Base-by-base conservation (phyloP, 208 protist genomes). In the Crithidia bombi region DNA sequence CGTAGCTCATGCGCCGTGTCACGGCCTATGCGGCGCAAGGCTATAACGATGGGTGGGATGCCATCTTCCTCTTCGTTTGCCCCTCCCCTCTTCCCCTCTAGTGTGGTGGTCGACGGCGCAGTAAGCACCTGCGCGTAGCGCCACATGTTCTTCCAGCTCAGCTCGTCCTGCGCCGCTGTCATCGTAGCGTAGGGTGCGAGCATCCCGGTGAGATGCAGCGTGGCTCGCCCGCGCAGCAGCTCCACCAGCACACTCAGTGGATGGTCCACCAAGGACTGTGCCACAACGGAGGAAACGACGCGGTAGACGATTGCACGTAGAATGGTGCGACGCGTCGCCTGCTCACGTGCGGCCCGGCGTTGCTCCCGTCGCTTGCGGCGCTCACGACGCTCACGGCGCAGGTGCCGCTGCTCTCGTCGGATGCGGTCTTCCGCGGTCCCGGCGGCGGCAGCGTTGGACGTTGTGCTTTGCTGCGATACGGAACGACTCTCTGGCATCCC, bases 291-390 rank as follows among this genome's bases (percentile, higher is more conserved):
- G 17, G 76, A 81, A 0, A 75, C 58, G 5, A 96, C 81, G 30
- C 91, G 91, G 71, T 90, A 96, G 14, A 86, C 65, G 51, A 96
- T 93, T 28, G 85, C 83, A 10, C 91, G 87, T 33, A 92, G 54
- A n/a, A 94, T 78, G 46, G 69, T 64, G 25, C 57, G 39, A 11
- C 73, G 67, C 67, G 69, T 79, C 46, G 68, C 79, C 12, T 72
- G 62, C 25, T 71, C 77, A 2, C 66, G 63, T 26, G 57, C 67
- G 14, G 73, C 55, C 52, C 70, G 72, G 12, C 79, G 80, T 36
- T 63, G 65, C 26, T 52, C 71, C 10, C 68, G 72, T 21, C 59
- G 65, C 57, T 62, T 46, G 2, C 69, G 59, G 3, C 51, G 51
- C 38, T 70, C 47, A 3, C 52, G 58, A 15, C 46, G 26, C 36